These are phyloP conservation scores for Syzygium aqueum DNA, from an alignment of 345 rosid species.

Conservation along the genomic window DNA sequence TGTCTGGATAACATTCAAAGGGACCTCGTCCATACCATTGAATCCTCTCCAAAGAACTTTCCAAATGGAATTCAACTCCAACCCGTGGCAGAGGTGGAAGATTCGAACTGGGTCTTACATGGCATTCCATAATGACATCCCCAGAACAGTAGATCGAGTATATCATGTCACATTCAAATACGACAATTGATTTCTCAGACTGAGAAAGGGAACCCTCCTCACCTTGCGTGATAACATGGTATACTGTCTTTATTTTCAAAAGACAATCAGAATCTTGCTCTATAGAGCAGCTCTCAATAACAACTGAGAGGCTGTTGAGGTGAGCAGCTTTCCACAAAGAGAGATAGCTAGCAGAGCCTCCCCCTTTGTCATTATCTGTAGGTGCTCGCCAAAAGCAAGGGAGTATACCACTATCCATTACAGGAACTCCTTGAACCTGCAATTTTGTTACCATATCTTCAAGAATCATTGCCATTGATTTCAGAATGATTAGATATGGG, in stretches of 20 bases:
- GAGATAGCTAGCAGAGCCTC: constrained; percentile 59
- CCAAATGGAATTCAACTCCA: constrained; percentile 73
- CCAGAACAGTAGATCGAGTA: constrained; percentile 68
- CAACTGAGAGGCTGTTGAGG: constrained; percentile 39
- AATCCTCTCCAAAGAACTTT: constrained; percentile 55
- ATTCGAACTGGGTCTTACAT: constrained; percentile 46
- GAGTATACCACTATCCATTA: constrained; percentile 60
- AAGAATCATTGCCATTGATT: not conserved
- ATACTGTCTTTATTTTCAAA: constrained; percentile 44
- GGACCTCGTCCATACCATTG: constrained; percentile 96
- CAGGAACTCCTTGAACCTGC: constrained; percentile 64
- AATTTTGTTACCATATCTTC: constrained; percentile 5
- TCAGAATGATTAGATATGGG: not conserved
- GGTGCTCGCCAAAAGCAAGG: constrained; percentile 99
- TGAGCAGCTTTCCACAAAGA: constrained; percentile 80
- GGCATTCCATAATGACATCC: constrained; percentile 59
- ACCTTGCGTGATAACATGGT: constrained; percentile 25
- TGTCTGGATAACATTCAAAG: constrained; percentile 93
- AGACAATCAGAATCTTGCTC: constrained; percentile 23
- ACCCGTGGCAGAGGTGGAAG: constrained; percentile 94
- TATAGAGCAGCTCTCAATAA: constrained; percentile 55
- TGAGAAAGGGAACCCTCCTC: constrained; percentile 5
- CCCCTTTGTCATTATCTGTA: constrained; percentile 95
- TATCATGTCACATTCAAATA: constrained; percentile 45
- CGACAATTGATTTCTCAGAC: constrained; percentile 20